Base-by-base conservation (phyloP, 1,139 yeast genomes). In the Saccharomycopsis hybrid region DNA sequence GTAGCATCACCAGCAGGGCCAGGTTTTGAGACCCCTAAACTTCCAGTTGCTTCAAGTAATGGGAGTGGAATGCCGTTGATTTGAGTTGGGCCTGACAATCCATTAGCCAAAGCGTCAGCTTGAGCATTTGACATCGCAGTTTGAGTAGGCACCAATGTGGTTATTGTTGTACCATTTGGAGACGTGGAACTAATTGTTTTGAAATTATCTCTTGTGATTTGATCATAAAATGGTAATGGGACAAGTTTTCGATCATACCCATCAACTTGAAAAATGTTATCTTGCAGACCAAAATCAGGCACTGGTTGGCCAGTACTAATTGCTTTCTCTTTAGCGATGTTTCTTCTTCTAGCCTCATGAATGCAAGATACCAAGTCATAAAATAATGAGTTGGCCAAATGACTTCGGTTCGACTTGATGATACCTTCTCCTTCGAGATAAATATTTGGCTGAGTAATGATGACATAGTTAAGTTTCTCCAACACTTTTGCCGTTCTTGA, bases 361-460 rank as follows among this genome's bases (percentile, higher is more conserved):
- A 90, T 86, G 62, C 95, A 86, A 92, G 96, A 89, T 24, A 90
- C 92, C 52, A 90, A 73, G 65, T 90, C 97, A 63, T 90, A 90
- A 61, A 90, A 90, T 51, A 90, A 68, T 0, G 96, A 88, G 0
- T 95, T 96, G 0, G 96, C 86, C 59, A 90, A 71, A 66, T 90
- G 97, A 0, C 96, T 86, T 60, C 97, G 75, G 95, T 89, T 90
- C 52, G 94, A 73, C 1, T 87, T 78, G 46, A 90, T 85, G 33
- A 90, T 85, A 18, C 94, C 89, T 29, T 78, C 78, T 46, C 56
- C 56, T 47, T 77, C 78, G 1, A 79, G 74, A 60, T 87, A 84
- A 11, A 90, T 72, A 53, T 88, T 92, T 0, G 97, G 96, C 60
- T 87, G 89, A 0, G 95, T 85, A 55, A 85, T 84, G 46, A 90